These are phyloP conservation scores for Diaporthe sp. DNA, from an alignment of 2,329 filamentous ascomycete species.

Conservation along the genomic window DNA sequence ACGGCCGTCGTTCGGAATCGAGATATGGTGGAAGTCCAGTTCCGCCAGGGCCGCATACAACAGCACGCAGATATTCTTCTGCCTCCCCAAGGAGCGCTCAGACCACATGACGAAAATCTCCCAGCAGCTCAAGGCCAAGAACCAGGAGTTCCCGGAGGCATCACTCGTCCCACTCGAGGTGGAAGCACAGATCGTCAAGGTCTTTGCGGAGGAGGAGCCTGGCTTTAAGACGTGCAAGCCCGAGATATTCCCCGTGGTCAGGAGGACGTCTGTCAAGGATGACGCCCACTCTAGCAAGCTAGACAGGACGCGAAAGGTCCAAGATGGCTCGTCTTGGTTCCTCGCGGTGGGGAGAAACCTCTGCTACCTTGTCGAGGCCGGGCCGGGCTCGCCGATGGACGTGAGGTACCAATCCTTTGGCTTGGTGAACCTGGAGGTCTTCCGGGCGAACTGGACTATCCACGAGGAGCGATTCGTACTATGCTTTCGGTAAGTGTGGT, in stretches of 20 bases:
- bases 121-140: constrained; percentile 53
- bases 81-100: constrained; percentile 62
- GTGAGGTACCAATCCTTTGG: constrained; percentile 66
- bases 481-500: constrained; percentile 60
- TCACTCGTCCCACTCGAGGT: constrained; percentile 62
- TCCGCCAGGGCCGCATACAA: constrained; percentile 61
- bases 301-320: constrained; percentile 60
- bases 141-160: constrained; percentile 51
- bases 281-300: constrained; percentile 55
- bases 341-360: constrained; percentile 68
- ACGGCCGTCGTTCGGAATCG: constrained; percentile 65
- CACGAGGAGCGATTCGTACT: constrained; percentile 71
- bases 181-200: constrained; percentile 60
- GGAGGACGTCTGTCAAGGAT: constrained; percentile 57
- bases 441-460: constrained; percentile 64
- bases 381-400: constrained; percentile 61
- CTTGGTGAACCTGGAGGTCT: constrained; percentile 65
- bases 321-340: constrained; percentile 67
- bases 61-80: constrained; percentile 65
- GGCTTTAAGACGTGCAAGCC: constrained; percentile 51
- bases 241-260: constrained; percentile 68
- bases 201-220: constrained; percentile 62
- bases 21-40: constrained; percentile 69
- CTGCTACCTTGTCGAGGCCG: constrained; percentile 66
- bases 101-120: constrained; percentile 64